Conservation (phyloP, 2,329 filamentous ascomycete genomes). For the Hypoxylon sp. region DNA sequence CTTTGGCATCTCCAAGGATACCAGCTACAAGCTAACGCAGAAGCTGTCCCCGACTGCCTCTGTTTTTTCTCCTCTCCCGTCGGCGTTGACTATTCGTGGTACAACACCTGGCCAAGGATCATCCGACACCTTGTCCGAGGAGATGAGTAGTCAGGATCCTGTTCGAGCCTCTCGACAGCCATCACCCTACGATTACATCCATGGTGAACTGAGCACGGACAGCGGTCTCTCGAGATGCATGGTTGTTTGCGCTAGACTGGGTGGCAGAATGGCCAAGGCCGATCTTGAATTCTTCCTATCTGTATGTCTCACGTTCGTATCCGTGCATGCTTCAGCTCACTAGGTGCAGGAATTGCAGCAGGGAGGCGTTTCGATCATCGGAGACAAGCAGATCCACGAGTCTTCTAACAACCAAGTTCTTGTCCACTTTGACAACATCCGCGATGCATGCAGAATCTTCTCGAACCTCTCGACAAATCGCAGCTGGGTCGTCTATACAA, state of each 20-base stretch:
- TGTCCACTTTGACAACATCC: conserved; percentile 66
- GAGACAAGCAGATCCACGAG: conserved; percentile 49
- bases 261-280: conserved; percentile 41
- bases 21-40: conserved; percentile 47
- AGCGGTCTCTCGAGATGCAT: conserved; percentile 56
- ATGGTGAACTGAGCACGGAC: conserved; percentile 55
- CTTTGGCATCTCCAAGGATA: conserved; percentile 55
- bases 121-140: conserved; percentile 26
- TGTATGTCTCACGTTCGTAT: conserved; percentile 47
- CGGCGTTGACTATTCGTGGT: conserved; percentile 19
- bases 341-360: conserved; percentile 51
- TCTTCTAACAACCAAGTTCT: conserved; percentile 55
- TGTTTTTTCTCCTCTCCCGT: conserved; percentile 63
- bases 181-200: conserved; percentile 41
- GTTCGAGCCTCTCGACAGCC: conserved; percentile 19
- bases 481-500: conserved; percentile 57
- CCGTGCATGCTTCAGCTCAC: conserved; percentile 24
- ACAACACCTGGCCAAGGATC: conserved; percentile 31
- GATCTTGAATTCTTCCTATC: conserved; percentile 56
- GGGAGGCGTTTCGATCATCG: conserved; percentile 48
- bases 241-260: conserved; percentile 48
- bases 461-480: conserved; percentile 54
- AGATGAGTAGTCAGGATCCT: conserved; percentile 5
- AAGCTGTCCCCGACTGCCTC: conserved; percentile 71
- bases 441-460: conserved; percentile 62